Percentiles rank a stretch among this genome's conserved stretches.
phyloP scores from a whole-genome alignment of 371 early-diverging fungal genomes.

The Actinomortierella ambigua region DNA sequence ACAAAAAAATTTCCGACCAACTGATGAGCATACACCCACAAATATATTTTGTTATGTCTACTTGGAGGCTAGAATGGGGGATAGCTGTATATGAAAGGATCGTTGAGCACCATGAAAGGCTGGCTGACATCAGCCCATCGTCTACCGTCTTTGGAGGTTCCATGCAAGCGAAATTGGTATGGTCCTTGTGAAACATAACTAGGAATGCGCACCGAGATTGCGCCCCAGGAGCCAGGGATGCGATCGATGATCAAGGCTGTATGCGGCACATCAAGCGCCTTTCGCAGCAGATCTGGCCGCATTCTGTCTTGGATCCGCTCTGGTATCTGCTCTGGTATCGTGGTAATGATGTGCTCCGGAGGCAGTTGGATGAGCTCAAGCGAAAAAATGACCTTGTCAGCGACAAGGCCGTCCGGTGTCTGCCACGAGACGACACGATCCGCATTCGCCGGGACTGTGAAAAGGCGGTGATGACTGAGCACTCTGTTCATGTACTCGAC shows the following conservation, averaged over 20 bases:
- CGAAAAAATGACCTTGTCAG: slow-evolving; percentile 8
- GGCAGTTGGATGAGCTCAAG: slow-evolving; percentile 15
- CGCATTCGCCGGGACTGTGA: slow-evolving; percentile 21
- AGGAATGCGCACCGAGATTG: slow-evolving; percentile 18
- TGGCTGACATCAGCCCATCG: slow-evolving; percentile 38
- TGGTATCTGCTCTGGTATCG: neutral
- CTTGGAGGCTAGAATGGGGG: too few species aligned
- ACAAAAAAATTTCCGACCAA: too few species aligned
- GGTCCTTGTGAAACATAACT: slow-evolving; percentile 17
- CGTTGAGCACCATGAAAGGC: slow-evolving; percentile 30
- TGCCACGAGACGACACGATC: slow-evolving; percentile 23
- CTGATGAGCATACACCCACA: too few species aligned
- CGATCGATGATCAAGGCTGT: slow-evolving; percentile 19
- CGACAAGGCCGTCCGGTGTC: neutral
- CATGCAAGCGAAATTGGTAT: slow-evolving; percentile 24
- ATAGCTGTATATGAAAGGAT: slow-evolving; percentile 24
- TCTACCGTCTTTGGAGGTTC: neutral
- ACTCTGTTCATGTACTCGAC: slow-evolving; percentile 13
- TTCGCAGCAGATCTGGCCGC: slow-evolving; percentile 7
- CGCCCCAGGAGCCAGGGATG: slow-evolving; percentile 19
- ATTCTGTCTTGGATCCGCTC: neutral
- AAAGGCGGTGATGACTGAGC: neutral
- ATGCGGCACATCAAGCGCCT: slow-evolving; percentile 4
- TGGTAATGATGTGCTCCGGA: neutral
- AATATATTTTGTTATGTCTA: too few species aligned